phyloP scores from a whole-genome alignment of 768 basidiomycete genomes.

The Lactarius vividus region DNA sequence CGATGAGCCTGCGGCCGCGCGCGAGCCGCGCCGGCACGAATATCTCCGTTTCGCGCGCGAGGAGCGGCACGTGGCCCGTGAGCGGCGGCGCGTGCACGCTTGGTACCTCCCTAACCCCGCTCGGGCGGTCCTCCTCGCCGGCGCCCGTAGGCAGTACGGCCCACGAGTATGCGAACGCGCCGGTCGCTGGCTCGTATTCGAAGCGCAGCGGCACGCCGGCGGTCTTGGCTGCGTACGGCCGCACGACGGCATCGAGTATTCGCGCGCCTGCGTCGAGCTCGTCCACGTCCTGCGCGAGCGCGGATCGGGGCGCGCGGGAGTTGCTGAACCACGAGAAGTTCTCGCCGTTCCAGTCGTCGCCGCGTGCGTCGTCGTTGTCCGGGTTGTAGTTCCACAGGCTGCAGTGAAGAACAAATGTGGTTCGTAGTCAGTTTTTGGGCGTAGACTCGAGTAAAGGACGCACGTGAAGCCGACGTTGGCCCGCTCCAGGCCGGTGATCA shows the following conservation, averaged over 20 bases:
- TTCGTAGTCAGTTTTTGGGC: background rate
- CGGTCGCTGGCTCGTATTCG: slow-evolving; percentile 76
- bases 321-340: slow-evolving; percentile 94
- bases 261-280: slow-evolving; percentile 81
- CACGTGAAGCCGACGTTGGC: slow-evolving; percentile 83
- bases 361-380: slow-evolving; percentile 68
- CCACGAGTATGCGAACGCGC: slow-evolving; percentile 67
- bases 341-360: slow-evolving; percentile 95
- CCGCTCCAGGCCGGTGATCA: slow-evolving; percentile 79
- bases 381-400: slow-evolving; percentile 98
- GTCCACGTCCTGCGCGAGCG: slow-evolving; percentile 57
- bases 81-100: slow-evolving; percentile 41
- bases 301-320: slow-evolving; percentile 46
- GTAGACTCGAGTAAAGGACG: slow-evolving; percentile 34
- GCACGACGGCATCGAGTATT: slow-evolving; percentile 73
- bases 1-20: slow-evolving; percentile 52
- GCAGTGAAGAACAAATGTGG: background rate
- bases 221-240: slow-evolving; percentile 89
- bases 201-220: slow-evolving; percentile 78
- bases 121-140: slow-evolving; percentile 17
- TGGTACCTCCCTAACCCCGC: slow-evolving; percentile 12
- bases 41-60: slow-evolving; percentile 74
- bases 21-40: slow-evolving; percentile 68
- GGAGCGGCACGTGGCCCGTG: slow-evolving; percentile 39
- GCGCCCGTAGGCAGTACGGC: slow-evolving; percentile 33